Conservation (phyloP, 2,329 filamentous ascomycete genomes). For the Diaporthe citrichinensis region DNA sequence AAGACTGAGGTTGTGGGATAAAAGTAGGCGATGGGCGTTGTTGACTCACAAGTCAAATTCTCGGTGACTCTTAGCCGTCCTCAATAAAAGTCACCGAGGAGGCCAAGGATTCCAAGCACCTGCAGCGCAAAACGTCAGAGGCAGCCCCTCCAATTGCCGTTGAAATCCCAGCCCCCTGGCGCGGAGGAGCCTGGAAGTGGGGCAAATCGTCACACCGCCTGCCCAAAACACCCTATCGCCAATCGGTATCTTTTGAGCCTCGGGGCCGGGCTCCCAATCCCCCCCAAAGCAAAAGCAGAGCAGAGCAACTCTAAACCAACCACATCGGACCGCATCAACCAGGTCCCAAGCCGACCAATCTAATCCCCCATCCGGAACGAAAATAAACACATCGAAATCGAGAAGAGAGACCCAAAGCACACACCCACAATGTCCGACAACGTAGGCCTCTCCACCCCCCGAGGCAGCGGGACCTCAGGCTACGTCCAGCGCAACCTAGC, state of each 20-base stretch:
- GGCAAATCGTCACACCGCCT: slow-evolving; percentile 25
- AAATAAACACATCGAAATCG: too few relatives aligned
- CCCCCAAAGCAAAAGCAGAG: background rate
- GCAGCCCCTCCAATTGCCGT: slow-evolving; percentile 35
- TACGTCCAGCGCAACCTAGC: slow-evolving; percentile 98
- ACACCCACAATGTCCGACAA: slow-evolving; percentile 90
- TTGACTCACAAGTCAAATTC: slow-evolving; percentile 33
- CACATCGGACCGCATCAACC: background rate
- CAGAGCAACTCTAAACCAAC: slow-evolving; percentile 8
- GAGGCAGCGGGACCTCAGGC: slow-evolving; percentile 95
- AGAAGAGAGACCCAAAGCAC: too few relatives aligned
- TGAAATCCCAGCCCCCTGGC: background rate
- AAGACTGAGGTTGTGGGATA: background rate
- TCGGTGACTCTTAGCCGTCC: slow-evolving; percentile 27
- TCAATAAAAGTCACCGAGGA: background rate
- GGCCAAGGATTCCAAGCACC: slow-evolving; percentile 3
- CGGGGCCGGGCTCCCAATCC: background rate
- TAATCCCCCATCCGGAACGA: background rate
- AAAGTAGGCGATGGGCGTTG: background rate
- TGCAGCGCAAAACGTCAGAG: slow-evolving; percentile 35
- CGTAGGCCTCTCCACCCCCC: slow-evolving; percentile 93
- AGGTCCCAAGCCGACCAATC: background rate
- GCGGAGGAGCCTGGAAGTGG: background rate
- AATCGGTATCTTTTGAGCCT: background rate
- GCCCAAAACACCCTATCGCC: slow-evolving; percentile 16